Evolutionary conservation across 129 eudicot species (phyloP).

Genomic region (Pulicaria dysenterica): DNA sequence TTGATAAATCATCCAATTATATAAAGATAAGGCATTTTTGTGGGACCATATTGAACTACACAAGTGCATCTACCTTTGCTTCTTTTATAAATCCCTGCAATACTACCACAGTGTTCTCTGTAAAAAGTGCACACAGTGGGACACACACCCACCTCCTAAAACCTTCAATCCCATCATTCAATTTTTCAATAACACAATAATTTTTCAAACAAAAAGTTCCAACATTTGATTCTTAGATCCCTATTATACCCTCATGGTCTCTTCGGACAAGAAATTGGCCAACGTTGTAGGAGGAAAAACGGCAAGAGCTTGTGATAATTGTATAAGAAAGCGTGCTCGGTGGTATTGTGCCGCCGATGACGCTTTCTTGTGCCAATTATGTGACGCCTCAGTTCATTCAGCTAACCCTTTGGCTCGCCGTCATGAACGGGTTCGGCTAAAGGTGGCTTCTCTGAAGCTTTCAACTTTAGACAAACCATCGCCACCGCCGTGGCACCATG

Average conservation of each 20-base stretch:
- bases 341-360: constrained; percentile 87
- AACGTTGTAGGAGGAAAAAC: constrained; percentile 70
- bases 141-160: constrained; percentile 39
- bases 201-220: constrained; percentile 27
- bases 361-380: constrained; percentile 77
- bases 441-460: constrained; percentile 40
- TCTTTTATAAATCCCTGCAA: constrained; percentile 27
- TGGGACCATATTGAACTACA: constrained; percentile 36
- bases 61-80: constrained; percentile 29
- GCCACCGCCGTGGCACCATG: constrained; percentile 67
- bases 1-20: constrained; percentile 42
- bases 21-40: constrained; percentile 57
- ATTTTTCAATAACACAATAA: constrained; percentile 4
- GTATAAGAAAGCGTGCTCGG: constrained; percentile 73
- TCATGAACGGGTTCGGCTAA: constrained; percentile 73
- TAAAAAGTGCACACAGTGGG: constrained; percentile 54
- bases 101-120: constrained; percentile 37
- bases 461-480: constrained; percentile 25
- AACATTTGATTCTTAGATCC: not conserved
- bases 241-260: constrained; percentile 34
- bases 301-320: constrained; percentile 80
- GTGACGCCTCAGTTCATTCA: constrained; percentile 64
- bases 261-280: constrained; percentile 52
- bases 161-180: constrained; percentile 30
- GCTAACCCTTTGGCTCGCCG: constrained; percentile 75